These are phyloP conservation scores for Diaporthe australafricana DNA, from an alignment of 2,329 filamentous ascomycete genomes.

Conservation along the genomic window DNA sequence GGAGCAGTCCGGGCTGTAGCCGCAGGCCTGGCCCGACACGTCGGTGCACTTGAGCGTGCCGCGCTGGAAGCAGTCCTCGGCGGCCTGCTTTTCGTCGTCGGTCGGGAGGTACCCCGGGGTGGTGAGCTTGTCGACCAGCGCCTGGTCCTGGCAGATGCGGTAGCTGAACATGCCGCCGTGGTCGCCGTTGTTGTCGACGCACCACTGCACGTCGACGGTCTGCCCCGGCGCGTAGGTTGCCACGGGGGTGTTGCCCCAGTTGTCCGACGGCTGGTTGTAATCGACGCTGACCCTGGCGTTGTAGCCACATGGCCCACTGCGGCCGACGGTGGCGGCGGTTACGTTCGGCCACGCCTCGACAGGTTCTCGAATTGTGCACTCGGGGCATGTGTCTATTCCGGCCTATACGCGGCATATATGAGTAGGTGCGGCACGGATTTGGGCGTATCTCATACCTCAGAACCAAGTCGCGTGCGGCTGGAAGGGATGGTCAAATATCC, in stretches of 20 bases:
- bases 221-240: slow-evolving; percentile 59
- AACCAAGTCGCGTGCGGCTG: slow-evolving; percentile 57
- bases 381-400: slow-evolving; percentile 62
- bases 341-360: slow-evolving; percentile 63
- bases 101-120: slow-evolving; percentile 60
- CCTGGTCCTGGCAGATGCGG: slow-evolving; percentile 64
- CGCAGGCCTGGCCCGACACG: slow-evolving; percentile 61
- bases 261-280: slow-evolving; percentile 59
- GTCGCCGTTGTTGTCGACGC: slow-evolving; percentile 66
- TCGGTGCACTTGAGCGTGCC: slow-evolving; percentile 62
- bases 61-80: slow-evolving; percentile 63
- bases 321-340: slow-evolving; percentile 56
- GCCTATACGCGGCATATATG: slow-evolving; percentile 47
- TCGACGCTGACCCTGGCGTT: slow-evolving; percentile 64
- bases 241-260: slow-evolving; percentile 58
- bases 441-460: slow-evolving; percentile 49
- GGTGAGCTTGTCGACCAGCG: slow-evolving; percentile 61
- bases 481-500: slow-evolving; percentile 57
- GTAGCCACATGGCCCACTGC: slow-evolving; percentile 64
- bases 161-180: slow-evolving; percentile 69
- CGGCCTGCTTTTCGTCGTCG: slow-evolving; percentile 62
- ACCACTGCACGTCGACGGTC: slow-evolving; percentile 64
- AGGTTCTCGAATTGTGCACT: slow-evolving; percentile 66
- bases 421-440: background rate
- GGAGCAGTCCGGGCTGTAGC: slow-evolving; percentile 60